These are phyloP conservation scores for Lantana camara DNA, from an alignment of 257 asterid species.

Conservation along the genomic window DNA sequence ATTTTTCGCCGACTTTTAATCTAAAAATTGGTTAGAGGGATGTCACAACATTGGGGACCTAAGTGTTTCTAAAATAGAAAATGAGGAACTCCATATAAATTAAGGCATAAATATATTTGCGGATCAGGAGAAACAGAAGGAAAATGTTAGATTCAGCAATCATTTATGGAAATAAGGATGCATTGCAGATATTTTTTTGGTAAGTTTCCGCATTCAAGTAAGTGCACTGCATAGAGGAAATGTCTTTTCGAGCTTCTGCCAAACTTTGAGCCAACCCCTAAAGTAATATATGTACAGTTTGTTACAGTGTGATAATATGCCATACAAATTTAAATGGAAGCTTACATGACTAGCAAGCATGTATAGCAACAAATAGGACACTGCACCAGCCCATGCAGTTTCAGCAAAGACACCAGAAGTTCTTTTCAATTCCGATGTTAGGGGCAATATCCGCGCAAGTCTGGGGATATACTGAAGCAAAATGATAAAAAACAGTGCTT, in stretches of 20 bases:
- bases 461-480: slow-evolving; percentile 90
- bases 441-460: slow-evolving; percentile 68
- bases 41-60: too few species aligned
- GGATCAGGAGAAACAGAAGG: neutral
- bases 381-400: slow-evolving; percentile 99
- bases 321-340: slow-evolving; percentile 25
- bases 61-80: too few species aligned
- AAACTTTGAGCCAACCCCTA: neutral
- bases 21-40: too few species aligned
- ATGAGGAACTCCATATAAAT: too few species aligned
- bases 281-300: neutral
- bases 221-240: slow-evolving; percentile 15
- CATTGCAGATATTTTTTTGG: slow-evolving; percentile 4
- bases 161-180: neutral
- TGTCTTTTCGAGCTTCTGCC: neutral
- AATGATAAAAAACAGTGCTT: slow-evolving; percentile 76
- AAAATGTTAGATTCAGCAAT: slow-evolving; percentile 9
- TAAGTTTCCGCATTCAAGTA: neutral
- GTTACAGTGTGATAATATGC: slow-evolving; percentile 9
- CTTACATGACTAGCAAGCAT: slow-evolving; percentile 99
- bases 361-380: slow-evolving; percentile 81
- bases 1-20: too few species aligned
- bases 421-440: slow-evolving; percentile 90
- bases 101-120: neutral
- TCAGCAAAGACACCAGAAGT: slow-evolving; percentile 99